phyloP scores from a whole-genome alignment of 257 asterid genomes.

The Rauvolfia tetraphylla region DNA sequence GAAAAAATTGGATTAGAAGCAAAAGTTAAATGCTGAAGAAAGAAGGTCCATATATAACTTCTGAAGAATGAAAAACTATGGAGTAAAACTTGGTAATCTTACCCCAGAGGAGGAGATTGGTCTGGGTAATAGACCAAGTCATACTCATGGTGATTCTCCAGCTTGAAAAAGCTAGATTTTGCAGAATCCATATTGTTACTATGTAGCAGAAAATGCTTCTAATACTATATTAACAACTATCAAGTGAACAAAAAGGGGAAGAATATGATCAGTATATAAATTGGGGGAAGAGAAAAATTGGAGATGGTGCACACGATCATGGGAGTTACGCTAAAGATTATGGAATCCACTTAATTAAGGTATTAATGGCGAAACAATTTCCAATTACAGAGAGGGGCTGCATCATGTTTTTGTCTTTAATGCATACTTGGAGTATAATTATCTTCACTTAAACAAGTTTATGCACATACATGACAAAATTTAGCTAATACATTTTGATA shows the following conservation, averaged over 20 bases:
- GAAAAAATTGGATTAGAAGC: not conserved
- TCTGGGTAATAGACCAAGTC: conserved; percentile 35
- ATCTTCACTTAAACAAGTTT: not conserved
- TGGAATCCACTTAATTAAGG: conserved; percentile 39
- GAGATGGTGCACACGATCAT: conserved; percentile 60
- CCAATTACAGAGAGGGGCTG: conserved; percentile 28
- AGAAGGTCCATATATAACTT: not conserved
- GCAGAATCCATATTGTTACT: conserved; percentile 27
- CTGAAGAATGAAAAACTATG: not conserved
- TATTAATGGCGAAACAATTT: conserved; percentile 46
- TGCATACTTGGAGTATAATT: not conserved
- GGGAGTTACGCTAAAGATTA: conserved; percentile 68
- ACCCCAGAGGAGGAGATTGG: conserved; percentile 32
- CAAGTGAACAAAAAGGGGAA: not conserved
- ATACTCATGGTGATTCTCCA: conserved; percentile 28
- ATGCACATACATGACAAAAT: not conserved
- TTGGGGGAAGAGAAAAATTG: conserved; percentile 23
- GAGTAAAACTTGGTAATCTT: not conserved
- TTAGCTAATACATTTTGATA: not conserved
- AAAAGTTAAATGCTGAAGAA: not conserved
- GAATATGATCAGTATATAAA: conserved; percentile 14
- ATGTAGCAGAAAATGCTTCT: not conserved
- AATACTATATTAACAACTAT: not conserved
- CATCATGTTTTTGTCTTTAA: not conserved
- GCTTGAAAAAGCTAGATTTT: conserved; percentile 16